phyloP scores from a whole-genome alignment of 2,329 filamentous ascomycete genomes.

The Penicillium occitanis region DNA sequence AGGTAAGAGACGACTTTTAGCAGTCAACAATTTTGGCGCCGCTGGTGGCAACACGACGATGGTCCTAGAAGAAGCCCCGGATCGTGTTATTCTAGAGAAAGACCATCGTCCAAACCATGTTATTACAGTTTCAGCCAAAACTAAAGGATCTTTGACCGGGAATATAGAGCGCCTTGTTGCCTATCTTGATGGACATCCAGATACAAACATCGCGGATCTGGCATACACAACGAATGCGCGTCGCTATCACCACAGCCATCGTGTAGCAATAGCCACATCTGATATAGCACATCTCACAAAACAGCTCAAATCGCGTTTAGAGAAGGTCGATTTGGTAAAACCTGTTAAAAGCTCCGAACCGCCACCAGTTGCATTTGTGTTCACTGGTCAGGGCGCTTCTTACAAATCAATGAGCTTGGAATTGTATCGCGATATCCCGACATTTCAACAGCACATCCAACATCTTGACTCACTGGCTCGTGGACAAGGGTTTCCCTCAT shows the following conservation, averaged over 20 bases:
- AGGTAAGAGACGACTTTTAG: constrained; percentile 38
- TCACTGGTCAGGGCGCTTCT: constrained; percentile 36
- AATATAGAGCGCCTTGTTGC: constrained; percentile 45
- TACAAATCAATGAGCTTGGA: constrained; percentile 29
- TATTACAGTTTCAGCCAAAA: constrained; percentile 58
- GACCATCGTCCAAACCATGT: constrained; percentile 57
- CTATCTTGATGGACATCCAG: constrained; percentile 29
- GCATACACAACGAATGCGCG: constrained; percentile 67
- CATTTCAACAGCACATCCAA: constrained; percentile 34
- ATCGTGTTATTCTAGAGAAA: constrained; percentile 30
- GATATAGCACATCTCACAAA: constrained; percentile 26
- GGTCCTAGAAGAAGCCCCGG: constrained; percentile 40
- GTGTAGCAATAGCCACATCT: constrained; percentile 23
- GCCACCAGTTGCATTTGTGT: constrained; percentile 33
- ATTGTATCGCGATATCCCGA: constrained; percentile 28
- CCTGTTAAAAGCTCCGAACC: constrained; percentile 6
- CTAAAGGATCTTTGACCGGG: constrained; percentile 40
- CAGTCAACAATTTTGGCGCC: constrained; percentile 69
- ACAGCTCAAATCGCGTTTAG: background rate
- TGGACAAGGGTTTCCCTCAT: constrained; percentile 33
- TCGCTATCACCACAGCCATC: constrained; percentile 44
- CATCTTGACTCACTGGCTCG: constrained; percentile 32
- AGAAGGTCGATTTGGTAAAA: background rate
- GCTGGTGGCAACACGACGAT: constrained; percentile 62
- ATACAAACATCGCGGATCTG: constrained; percentile 54